A percentile compares a stretch with the other conserved stretches of the same genome.
These are phyloP conservation scores for Warburgia ugandensis DNA, from an alignment of 164 flowering plant genomes.

Conservation along the genomic window DNA sequence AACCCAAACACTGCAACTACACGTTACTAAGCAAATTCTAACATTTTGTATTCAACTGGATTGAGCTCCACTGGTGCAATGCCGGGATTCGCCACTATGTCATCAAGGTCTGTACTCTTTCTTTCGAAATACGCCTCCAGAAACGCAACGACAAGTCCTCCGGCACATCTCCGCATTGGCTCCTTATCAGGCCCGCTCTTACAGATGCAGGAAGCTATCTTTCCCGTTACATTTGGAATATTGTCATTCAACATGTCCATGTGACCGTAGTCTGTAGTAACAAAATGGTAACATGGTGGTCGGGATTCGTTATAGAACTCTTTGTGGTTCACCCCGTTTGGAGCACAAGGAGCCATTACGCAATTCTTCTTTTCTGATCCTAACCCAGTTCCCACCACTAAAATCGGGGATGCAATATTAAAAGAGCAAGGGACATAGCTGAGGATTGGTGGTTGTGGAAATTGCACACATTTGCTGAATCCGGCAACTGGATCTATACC, in stretches of 20 bases:
- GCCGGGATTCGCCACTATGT: constrained; percentile 20
- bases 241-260: constrained; percentile 28
- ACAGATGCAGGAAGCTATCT: constrained; percentile 13
- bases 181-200: constrained; percentile 25
- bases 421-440: constrained; percentile 23
- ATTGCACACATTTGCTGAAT: not conserved
- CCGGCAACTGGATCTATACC: constrained; percentile 60
- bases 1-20: too few relatives aligned
- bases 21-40: too few relatives aligned
- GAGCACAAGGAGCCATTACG: constrained; percentile 28
- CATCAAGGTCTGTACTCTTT: constrained; percentile 23
- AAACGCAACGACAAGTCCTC: constrained; percentile 48
- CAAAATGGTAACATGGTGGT: constrained; percentile 25
- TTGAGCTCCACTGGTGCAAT: constrained; percentile 30
- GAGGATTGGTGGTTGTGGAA: constrained; percentile 24
- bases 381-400: constrained; percentile 43
- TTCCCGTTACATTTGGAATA: not conserved
- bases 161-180: constrained; percentile 37
- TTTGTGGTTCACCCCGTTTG: constrained; percentile 27
- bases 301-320: constrained; percentile 27
- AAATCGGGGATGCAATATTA: constrained; percentile 29
- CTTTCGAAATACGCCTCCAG: constrained; percentile 28
- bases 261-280: constrained; percentile 35
- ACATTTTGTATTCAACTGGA: too few relatives aligned
- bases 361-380: constrained; percentile 13